These are phyloP conservation scores for Arxiozyma slooffiae DNA, from an alignment of 1,139 yeast species.

Conservation along the genomic window DNA sequence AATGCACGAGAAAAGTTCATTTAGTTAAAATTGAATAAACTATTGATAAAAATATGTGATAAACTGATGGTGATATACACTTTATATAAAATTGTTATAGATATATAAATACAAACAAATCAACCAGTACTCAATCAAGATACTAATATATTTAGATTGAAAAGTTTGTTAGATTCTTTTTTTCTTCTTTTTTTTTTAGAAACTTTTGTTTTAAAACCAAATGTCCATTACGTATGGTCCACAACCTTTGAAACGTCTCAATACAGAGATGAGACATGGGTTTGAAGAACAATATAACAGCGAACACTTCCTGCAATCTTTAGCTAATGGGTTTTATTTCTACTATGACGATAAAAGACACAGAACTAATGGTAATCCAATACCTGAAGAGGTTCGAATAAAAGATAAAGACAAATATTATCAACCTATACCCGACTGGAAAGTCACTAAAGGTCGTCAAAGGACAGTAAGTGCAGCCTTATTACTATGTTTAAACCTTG, in stretches of 20 bases:
- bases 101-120: too few species aligned
- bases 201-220: background rate
- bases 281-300: constrained; percentile 57
- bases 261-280: constrained; percentile 65
- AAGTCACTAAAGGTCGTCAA: constrained; percentile 78
- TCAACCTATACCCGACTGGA: constrained; percentile 82
- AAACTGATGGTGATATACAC: too few species aligned
- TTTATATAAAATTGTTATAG: too few species aligned
- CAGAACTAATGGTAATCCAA: constrained; percentile 80
- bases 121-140: too few species aligned
- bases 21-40: too few species aligned
- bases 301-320: constrained; percentile 53
- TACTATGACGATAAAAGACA: constrained; percentile 87
- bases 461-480: constrained; percentile 93
- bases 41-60: background rate
- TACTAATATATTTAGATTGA: too few species aligned
- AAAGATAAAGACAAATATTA: constrained; percentile 41
- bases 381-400: constrained; percentile 43
- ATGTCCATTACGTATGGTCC: constrained; percentile 29
- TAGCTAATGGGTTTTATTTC: constrained; percentile 67
- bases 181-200: too few species aligned
- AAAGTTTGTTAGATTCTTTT: background rate
- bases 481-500: constrained; percentile 79
- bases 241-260: constrained; percentile 36
- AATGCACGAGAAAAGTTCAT: too few species aligned